Conservation (phyloP, 1,139 yeast species). For the Candida tetrigidarum region DNA sequence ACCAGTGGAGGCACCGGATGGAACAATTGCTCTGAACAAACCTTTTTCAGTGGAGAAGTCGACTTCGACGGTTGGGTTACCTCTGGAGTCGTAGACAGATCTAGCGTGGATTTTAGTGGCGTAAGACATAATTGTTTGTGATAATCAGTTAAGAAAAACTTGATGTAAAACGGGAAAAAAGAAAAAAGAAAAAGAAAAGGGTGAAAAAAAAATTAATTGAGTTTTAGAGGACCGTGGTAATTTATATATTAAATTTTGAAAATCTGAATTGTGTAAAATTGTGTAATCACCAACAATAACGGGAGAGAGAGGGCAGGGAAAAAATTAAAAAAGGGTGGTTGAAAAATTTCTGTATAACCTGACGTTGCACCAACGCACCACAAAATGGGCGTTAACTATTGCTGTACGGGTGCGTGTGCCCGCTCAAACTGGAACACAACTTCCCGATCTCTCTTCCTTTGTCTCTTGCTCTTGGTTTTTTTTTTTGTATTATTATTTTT, state of each 20-base stretch:
- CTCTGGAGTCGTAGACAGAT: slow-evolving; percentile 97
- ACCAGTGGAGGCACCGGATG: slow-evolving; percentile 98
- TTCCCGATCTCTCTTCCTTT: slow-evolving; percentile 7
- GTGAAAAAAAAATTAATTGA: slow-evolving; percentile 1
- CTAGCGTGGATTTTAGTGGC: slow-evolving; percentile 74
- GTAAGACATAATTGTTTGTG: slow-evolving; percentile 32
- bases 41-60: slow-evolving; percentile 88
- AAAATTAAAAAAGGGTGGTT: slow-evolving; percentile 1
- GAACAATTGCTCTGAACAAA: slow-evolving; percentile 89
- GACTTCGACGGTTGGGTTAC: slow-evolving; percentile 98
- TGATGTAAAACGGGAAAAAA: slow-evolving; percentile 15
- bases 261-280: neutral
- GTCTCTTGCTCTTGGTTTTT: neutral
- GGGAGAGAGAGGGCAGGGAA: neutral
- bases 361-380: slow-evolving; percentile 6
- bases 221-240: slow-evolving; percentile 1
- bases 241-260: slow-evolving; percentile 2
- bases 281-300: too few relatives aligned
- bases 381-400: slow-evolving; percentile 1
- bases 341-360: slow-evolving; percentile 8
- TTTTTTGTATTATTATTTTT: too few relatives aligned
- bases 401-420: neutral
- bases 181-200: slow-evolving; percentile 15
- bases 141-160: slow-evolving; percentile 8
- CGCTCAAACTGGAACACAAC: slow-evolving; percentile 9